phyloP scores from a whole-genome alignment of 1,284 basidiomycete genomes.

The Leccinum cinnamomeum region DNA sequence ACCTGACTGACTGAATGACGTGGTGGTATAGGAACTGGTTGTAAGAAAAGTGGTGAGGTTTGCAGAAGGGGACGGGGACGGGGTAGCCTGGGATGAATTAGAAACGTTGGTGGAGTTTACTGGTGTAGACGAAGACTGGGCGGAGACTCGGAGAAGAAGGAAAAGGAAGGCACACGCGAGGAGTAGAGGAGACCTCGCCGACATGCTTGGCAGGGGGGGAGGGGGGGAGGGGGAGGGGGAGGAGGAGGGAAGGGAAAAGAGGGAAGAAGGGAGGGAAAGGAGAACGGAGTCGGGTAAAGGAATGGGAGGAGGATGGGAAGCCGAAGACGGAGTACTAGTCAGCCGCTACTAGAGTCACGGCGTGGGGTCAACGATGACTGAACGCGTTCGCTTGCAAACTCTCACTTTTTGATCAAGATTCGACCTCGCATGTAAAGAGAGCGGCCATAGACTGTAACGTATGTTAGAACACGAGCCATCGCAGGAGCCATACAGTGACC shows the following conservation, averaged over 20 bases:
- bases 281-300: neutral
- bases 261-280: neutral
- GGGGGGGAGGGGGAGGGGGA: no score
- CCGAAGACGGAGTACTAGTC: constrained; percentile 19
- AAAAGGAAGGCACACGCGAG: constrained; percentile 15
- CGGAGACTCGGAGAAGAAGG: constrained; percentile 22
- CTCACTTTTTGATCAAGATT: neutral
- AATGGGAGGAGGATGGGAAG: neutral
- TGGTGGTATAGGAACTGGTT: constrained; percentile 49
- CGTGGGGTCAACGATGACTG: neutral
- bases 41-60: constrained; percentile 48
- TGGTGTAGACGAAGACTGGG: constrained; percentile 26
- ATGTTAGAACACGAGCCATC: neutral
- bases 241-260: neutral
- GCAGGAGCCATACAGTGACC: constrained; percentile 9
- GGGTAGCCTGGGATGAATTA: constrained; percentile 5
- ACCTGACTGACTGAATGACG: constrained; percentile 48
- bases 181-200: neutral
- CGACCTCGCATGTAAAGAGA: neutral
- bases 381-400: neutral
- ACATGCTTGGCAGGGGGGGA: constrained; percentile 19
- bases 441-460: constrained; percentile 13
- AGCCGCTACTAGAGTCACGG: constrained; percentile 24
- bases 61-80: constrained; percentile 17
- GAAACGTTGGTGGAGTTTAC: constrained; percentile 12